Base-by-base conservation (phyloP, 176 grass and related monocot genomes). In the Bonia amplexicaulis region DNA sequence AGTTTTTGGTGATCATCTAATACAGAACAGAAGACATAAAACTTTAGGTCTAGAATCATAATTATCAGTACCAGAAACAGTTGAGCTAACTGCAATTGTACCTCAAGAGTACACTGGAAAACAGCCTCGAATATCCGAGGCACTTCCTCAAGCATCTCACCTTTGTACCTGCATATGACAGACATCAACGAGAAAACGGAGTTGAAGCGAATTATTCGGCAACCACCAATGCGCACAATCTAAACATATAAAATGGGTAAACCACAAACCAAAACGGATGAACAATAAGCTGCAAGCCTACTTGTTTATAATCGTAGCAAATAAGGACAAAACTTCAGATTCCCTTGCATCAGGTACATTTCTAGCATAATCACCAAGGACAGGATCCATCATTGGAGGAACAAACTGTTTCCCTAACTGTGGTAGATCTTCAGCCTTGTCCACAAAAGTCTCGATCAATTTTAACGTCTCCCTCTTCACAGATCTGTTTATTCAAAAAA, bases 1-100 rank as follows among this genome's bases (percentile, higher is more conserved):
- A 99, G 79, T 99, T 99, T 73, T 94, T 96, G 37, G 97, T 99
- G 46, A 99, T 99, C 97, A 99, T 99, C 97, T 99, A 65, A 79
- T 64, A 81, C 6, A 44, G 12, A 91, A 85, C 29, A 65, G 77
- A 84, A 80, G 44, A 52, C 12, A 88, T 67, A 44, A 71, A 51
- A 11, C 11, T 2, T 46, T 46, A 46, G 44, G 44, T 46, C 9
- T 46, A 46, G 44, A 46, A 46, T 46, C 1, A 46, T 46, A 11
- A 46, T 46, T 46, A 46, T 19, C 14, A 63, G 23, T 51, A 85
- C 76, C 15, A 49, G 74, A 74, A 84, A 31, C 35, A 37, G 35
- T 5, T 25, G 51, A 69, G 26, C 22, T 39, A 31, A 0, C 60
- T 74, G 58, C 22, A 37, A 37, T 37, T 45, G 42, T 82, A 96